Percentiles rank a stretch among this genome's conserved stretches.
phyloP scores from a whole-genome alignment of 2,329 filamentous ascomycete species.

The Hortaea sp. region DNA sequence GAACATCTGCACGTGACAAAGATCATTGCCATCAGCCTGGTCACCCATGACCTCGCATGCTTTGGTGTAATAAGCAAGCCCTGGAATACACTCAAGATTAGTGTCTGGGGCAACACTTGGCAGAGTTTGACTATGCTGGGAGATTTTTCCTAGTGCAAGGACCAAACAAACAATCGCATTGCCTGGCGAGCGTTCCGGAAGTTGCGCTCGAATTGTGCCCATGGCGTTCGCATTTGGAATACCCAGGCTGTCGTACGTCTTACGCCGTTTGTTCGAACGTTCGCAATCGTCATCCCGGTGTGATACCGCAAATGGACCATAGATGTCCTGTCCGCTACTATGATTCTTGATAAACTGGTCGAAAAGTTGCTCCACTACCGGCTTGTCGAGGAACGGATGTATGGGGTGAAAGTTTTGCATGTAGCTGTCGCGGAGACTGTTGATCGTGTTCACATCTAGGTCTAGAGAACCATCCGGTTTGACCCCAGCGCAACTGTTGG shows the following conservation, averaged over 20 bases:
- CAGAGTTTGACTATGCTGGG: conserved; percentile 42
- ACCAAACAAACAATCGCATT: too few relatives aligned
- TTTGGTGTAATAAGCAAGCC: conserved; percentile 78
- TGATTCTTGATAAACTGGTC: conserved; percentile 41
- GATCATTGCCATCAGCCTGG: conserved; percentile 64
- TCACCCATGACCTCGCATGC: conserved; percentile 80
- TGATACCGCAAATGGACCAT: conserved; percentile 14
- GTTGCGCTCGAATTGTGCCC: neutral
- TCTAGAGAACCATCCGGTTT: conserved; percentile 44
- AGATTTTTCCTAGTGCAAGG: conserved; percentile 79
- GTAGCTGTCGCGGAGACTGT: conserved; percentile 45
- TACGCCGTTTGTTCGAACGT: too few relatives aligned
- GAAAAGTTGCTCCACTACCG: conserved; percentile 42
- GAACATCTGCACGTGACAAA: conserved; percentile 76
- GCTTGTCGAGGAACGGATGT: conserved; percentile 53
- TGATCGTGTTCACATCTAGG: conserved; percentile 42
- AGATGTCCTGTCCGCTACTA: conserved; percentile 21
- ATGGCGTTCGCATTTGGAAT: too few relatives aligned
- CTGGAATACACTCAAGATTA: conserved; percentile 70
- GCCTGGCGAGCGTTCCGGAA: conserved; percentile 53
- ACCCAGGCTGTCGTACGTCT: too few relatives aligned
- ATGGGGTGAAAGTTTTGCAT: conserved; percentile 51
- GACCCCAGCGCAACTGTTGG: conserved; percentile 38
- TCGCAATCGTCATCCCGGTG: conserved; percentile 14
- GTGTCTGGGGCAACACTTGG: conserved; percentile 48